Conservation (phyloP, 352 stramenopile species). For the Globisporangium paroecandrum region DNA sequence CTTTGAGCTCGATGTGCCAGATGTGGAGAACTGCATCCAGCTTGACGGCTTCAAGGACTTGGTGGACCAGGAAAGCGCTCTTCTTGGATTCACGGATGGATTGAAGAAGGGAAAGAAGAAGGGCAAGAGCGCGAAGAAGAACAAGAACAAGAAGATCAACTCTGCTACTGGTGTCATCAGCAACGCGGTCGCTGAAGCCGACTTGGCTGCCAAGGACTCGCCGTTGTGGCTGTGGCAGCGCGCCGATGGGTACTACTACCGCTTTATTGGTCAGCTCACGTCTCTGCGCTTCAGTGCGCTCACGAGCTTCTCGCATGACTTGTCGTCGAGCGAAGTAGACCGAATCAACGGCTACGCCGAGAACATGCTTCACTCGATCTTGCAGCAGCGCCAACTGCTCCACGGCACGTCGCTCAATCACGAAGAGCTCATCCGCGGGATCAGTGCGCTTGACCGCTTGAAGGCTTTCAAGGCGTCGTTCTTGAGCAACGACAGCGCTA, state of each 20-base stretch:
- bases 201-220: conserved; percentile 43
- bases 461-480: conserved; percentile 34
- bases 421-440: conserved; percentile 53
- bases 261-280: conserved; percentile 75
- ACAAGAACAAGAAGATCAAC: conserved; percentile 32
- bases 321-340: conserved; percentile 79
- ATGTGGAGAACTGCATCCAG: conserved; percentile 80
- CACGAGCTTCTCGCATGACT: conserved; percentile 82
- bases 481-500: conserved; percentile 1
- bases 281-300: conserved; percentile 75
- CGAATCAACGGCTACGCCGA: conserved; percentile 88
- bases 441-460: conserved; percentile 52
- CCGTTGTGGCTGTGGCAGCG: conserved; percentile 80
- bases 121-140: conserved; percentile 24
- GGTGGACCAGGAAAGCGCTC: conserved; percentile 27
- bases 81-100: conserved; percentile 6
- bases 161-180: conserved; percentile 16
- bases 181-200: conserved; percentile 12
- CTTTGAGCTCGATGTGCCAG: conserved; percentile 78
- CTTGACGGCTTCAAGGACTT: conserved; percentile 57
- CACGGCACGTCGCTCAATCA: conserved; percentile 66
- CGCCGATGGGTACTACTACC: conserved; percentile 89
- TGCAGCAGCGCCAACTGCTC: conserved; percentile 86
- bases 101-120: conserved; percentile 33
- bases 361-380: conserved; percentile 85